Conservation (phyloP, 2,329 filamentous ascomycete species). For the Seiridium cupressi region DNA sequence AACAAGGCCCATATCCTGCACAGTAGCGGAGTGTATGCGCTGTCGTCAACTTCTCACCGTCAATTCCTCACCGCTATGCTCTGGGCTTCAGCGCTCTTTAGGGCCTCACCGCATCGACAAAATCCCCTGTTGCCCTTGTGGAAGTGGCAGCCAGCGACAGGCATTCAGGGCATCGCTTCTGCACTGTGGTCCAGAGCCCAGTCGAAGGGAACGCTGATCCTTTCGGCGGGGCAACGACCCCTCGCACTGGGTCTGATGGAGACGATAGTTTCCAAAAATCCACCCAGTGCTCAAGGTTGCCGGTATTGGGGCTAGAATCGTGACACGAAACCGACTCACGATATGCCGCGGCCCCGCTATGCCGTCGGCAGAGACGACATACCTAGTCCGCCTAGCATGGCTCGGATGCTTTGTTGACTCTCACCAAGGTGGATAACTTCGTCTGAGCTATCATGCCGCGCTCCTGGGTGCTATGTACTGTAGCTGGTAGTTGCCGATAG, state of each 20-base stretch:
- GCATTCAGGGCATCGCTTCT: neutral
- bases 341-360: neutral
- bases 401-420: neutral
- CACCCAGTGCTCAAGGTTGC: neutral
- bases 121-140: neutral
- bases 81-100: neutral
- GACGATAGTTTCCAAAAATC: neutral
- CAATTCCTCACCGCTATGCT: neutral
- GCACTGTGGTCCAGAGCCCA: conserved; percentile 5
- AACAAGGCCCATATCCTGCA: neutral
- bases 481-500: neutral
- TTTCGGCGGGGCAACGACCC: conserved; percentile 1
- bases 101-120: conserved; percentile 4
- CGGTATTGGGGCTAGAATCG: neutral
- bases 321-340: conserved; percentile 7
- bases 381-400: neutral
- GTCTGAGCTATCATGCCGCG: conserved; percentile 1
- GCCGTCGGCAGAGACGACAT: neutral
- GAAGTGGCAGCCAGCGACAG: neutral
- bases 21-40: neutral
- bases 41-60: neutral
- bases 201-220: conserved; percentile 7
- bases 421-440: neutral
- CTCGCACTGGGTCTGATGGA: conserved; percentile 1
- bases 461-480: neutral